Percentiles rank a stretch among this genome's conserved stretches.
These are phyloP conservation scores for Phoma sp. DNA, from an alignment of 2,329 filamentous ascomycete genomes.

Conservation along the genomic window DNA sequence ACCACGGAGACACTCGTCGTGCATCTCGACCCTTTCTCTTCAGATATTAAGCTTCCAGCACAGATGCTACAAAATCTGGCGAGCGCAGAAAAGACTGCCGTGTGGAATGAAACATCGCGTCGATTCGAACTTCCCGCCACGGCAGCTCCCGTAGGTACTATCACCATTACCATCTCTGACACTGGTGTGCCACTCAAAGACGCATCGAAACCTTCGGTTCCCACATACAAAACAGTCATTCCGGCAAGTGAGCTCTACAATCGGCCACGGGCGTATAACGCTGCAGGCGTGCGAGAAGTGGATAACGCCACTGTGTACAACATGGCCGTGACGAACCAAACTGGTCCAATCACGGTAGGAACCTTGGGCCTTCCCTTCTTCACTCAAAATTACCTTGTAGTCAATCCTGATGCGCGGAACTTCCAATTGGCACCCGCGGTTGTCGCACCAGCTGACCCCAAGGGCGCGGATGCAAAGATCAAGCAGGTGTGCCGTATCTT, in stretches of 20 bases:
- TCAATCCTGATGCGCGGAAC: constrained; percentile 25
- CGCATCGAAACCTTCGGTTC: constrained; percentile 25
- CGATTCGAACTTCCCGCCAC: constrained; percentile 24
- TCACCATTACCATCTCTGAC: constrained; percentile 27
- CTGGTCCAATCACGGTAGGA: constrained; percentile 9
- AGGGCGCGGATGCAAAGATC: constrained; percentile 21
- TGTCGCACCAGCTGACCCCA: constrained; percentile 20
- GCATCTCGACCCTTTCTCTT: constrained; percentile 24
- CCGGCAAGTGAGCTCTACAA: constrained; percentile 24
- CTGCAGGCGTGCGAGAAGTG: constrained; percentile 22
- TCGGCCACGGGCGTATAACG: constrained; percentile 24
- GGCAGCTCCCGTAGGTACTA: constrained; percentile 22
- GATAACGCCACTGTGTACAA: constrained; percentile 26
- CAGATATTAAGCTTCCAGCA: constrained; percentile 18
- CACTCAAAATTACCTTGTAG: constrained; percentile 29
- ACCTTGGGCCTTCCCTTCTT: constrained; percentile 26
- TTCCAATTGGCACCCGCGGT: constrained; percentile 27
- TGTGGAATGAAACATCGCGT: constrained; percentile 25
- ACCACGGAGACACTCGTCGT: constrained; percentile 22
- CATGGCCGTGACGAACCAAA: constrained; percentile 27
- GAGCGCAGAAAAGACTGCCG: constrained; percentile 21
- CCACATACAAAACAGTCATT: constrained; percentile 26
- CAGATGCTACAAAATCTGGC: constrained; percentile 23
- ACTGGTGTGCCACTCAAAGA: constrained; percentile 19
- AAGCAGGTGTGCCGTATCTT: constrained; percentile 24